These are phyloP conservation scores for Sonneratia caseolaris DNA, from an alignment of 345 rosid genomes.

Conservation along the genomic window DNA sequence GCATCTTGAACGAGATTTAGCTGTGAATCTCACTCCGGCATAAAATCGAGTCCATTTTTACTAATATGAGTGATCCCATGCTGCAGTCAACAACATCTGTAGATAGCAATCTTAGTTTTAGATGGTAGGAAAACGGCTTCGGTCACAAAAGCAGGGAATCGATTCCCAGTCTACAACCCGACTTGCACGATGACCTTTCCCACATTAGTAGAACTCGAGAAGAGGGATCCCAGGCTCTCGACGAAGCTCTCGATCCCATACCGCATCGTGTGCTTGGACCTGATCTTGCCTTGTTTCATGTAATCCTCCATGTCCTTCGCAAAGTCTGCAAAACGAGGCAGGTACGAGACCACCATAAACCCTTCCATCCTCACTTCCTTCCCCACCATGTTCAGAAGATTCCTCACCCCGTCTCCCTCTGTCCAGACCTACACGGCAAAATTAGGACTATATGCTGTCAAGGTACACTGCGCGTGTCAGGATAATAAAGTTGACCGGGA, in stretches of 20 bases:
- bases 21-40: too few species aligned
- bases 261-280: constrained; percentile 18
- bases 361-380: constrained; percentile 46
- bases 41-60: too few species aligned
- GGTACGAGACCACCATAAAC: constrained; percentile 19
- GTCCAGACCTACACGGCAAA: constrained; percentile 23
- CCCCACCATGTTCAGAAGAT: constrained; percentile 33
- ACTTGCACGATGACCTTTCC: constrained; percentile 37
- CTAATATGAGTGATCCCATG: too few species aligned
- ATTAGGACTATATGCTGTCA: neutral
- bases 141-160: neutral
- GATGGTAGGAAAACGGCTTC: neutral
- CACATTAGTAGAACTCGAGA: constrained; percentile 27
- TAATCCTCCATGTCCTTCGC: constrained; percentile 22
- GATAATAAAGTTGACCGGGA: too few species aligned
- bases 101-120: neutral
- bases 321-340: constrained; percentile 24
- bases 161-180: neutral
- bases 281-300: constrained; percentile 23
- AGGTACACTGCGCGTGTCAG: neutral
- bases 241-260: constrained; percentile 30
- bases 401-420: constrained; percentile 36
- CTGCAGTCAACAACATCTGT: neutral
- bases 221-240: constrained; percentile 31
- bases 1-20: too few species aligned